These are phyloP conservation scores for Scedosporium dehoogii DNA, from an alignment of 2,329 filamentous ascomycete species.

Conservation along the genomic window DNA sequence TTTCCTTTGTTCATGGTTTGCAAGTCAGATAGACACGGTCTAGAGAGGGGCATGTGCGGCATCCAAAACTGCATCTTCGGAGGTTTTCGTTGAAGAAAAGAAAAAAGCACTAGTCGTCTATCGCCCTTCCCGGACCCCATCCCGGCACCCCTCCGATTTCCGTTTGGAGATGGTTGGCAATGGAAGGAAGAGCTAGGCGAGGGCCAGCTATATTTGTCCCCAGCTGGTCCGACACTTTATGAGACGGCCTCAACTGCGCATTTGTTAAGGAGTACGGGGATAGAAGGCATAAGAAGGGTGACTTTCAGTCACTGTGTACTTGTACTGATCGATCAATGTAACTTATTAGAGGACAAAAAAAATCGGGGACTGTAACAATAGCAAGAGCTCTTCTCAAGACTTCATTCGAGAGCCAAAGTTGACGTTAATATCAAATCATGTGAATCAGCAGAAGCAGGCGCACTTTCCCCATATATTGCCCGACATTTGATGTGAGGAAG, in stretches of 20 bases:
- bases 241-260: not conserved
- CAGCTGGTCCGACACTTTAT: not conserved
- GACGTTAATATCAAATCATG: too few species aligned
- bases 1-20: not conserved
- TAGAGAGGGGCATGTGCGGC: too few species aligned
- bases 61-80: too few species aligned
- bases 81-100: too few species aligned
- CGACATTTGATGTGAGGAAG: too few species aligned
- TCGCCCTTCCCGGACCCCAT: too few species aligned
- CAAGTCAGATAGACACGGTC: not conserved
- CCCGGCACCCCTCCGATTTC: too few species aligned
- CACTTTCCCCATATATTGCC: too few species aligned
- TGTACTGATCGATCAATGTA: not conserved
- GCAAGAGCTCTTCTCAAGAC: not conserved
- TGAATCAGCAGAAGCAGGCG: too few species aligned
- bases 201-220: not conserved
- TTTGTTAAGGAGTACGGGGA: not conserved
- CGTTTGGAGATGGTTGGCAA: too few species aligned
- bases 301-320: not conserved
- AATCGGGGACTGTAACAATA: not conserved
- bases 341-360: not conserved
- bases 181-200: not conserved
- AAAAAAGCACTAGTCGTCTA: too few species aligned
- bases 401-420: not conserved
- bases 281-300: not conserved